phyloP scores from a whole-genome alignment of 2,329 filamentous ascomycete species.

The Knufia petricola region DNA sequence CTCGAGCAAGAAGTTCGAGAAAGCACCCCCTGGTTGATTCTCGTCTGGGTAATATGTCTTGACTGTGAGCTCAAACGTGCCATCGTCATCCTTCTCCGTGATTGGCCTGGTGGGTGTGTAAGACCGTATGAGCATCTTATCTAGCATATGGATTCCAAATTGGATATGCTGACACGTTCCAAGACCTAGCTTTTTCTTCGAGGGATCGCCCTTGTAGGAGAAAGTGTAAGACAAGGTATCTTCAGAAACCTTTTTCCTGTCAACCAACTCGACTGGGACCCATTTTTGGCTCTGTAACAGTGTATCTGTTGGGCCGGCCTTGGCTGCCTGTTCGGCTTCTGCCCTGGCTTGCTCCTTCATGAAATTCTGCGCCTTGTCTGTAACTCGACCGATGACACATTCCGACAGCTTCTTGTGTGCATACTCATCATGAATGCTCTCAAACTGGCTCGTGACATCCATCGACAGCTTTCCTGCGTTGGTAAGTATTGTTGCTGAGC shows the following conservation, averaged over 20 bases:
- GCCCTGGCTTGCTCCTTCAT: slow-evolving; percentile 38
- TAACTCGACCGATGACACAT: slow-evolving; percentile 42
- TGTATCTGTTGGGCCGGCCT: slow-evolving; percentile 21
- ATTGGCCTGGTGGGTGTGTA: slow-evolving; percentile 45
- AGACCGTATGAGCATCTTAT: slow-evolving; percentile 42
- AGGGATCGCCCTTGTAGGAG: slow-evolving; percentile 10
- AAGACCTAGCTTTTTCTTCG: slow-evolving; percentile 37
- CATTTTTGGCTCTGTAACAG: slow-evolving; percentile 38
- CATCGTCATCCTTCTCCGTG: slow-evolving; percentile 30
- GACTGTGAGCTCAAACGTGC: slow-evolving; percentile 41
- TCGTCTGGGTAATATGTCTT: slow-evolving; percentile 44
- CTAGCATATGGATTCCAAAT: slow-evolving; percentile 44
- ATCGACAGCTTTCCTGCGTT: slow-evolving; percentile 43
- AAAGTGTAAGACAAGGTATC: slow-evolving; percentile 42
- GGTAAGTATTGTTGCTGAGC: slow-evolving; percentile 34
- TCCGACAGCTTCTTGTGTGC: slow-evolving; percentile 41
- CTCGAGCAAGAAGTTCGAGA: slow-evolving; percentile 45
- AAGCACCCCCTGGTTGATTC: slow-evolving; percentile 43
- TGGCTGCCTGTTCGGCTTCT: slow-evolving; percentile 30
- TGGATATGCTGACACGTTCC: slow-evolving; percentile 45
- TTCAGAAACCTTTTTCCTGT: slow-evolving; percentile 32
- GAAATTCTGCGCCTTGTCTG: slow-evolving; percentile 39
- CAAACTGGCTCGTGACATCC: slow-evolving; percentile 42
- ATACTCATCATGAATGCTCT: slow-evolving; percentile 43
- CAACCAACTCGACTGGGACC: slow-evolving; percentile 36